Evolutionary conservation across 441 rosid genomes (phyloP).

Genomic region (Brassica balearica): DNA sequence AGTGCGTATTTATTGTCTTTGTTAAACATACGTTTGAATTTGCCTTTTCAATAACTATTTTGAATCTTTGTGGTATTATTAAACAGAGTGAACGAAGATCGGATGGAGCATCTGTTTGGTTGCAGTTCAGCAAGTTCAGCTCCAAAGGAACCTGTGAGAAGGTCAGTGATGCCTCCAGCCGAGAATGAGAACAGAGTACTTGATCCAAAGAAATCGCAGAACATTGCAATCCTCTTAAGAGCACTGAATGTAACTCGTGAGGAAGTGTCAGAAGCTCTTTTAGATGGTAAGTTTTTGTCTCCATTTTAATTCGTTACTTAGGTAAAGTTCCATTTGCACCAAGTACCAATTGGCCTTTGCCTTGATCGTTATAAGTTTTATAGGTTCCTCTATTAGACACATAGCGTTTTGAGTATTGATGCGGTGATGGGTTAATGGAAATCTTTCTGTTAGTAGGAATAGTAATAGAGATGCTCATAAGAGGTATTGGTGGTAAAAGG

Average conservation of each 20-base stretch:
- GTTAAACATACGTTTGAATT: constrained; percentile 1
- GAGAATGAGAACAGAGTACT: constrained; percentile 87
- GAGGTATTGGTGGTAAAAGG: background rate
- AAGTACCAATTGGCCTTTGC: background rate
- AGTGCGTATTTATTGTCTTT: constrained; percentile 53
- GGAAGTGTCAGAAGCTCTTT: constrained; percentile 94
- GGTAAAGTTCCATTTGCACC: background rate
- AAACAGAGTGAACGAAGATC: constrained; percentile 87
- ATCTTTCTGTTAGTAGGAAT: constrained; percentile 21
- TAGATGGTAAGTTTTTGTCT: constrained; percentile 68
- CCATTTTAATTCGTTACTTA: constrained; percentile 2
- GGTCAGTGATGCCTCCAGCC: constrained; percentile 69
- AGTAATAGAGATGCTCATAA: constrained; percentile 19
- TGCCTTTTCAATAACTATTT: constrained; percentile 20
- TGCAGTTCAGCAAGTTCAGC: constrained; percentile 70
- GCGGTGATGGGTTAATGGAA: background rate
- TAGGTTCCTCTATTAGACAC: constrained; percentile 33
- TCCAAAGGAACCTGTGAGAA: constrained; percentile 71
- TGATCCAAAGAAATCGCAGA: constrained; percentile 98
- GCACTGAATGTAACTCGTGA: constrained; percentile 94
- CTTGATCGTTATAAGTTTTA: constrained; percentile 1
- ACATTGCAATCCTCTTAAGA: constrained; percentile 90
- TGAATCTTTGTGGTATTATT: constrained; percentile 25
- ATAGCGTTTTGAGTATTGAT: constrained; percentile 10
- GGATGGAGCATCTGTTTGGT: constrained; percentile 96